phyloP scores from a whole-genome alignment of 1,284 basidiomycete species.

The Malassezia brasiliensis region DNA sequence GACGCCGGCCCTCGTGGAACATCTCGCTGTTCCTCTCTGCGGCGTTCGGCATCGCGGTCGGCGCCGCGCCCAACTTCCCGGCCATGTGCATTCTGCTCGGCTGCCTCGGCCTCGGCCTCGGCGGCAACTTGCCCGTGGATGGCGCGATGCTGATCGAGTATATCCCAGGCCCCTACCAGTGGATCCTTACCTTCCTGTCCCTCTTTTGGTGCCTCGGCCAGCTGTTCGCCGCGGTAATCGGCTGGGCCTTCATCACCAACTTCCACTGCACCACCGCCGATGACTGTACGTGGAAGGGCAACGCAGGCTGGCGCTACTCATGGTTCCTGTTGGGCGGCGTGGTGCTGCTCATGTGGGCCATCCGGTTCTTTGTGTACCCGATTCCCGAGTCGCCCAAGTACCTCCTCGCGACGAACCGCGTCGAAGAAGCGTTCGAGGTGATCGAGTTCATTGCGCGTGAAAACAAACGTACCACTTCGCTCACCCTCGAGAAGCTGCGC shows the following conservation, averaged over 20 bases:
- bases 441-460: conserved; percentile 61
- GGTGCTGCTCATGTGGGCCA: conserved; percentile 37
- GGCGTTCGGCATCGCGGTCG: conserved; percentile 57
- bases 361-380: conserved; percentile 48
- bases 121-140: conserved; percentile 51
- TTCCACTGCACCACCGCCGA: conserved; percentile 44
- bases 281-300: conserved; percentile 52
- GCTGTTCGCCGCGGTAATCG: conserved; percentile 47
- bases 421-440: conserved; percentile 62
- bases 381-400: conserved; percentile 60
- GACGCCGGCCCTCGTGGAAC: conserved; percentile 56
- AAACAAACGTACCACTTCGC: conserved; percentile 53
- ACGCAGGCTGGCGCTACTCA: conserved; percentile 60
- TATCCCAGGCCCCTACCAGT: conserved; percentile 49
- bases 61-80: conserved; percentile 55
- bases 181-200: conserved; percentile 59
- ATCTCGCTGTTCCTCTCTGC: conserved; percentile 57
- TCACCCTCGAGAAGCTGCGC: conserved; percentile 30
- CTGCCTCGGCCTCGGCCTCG: conserved; percentile 56
- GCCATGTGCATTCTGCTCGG: conserved; percentile 54
- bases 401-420: conserved; percentile 62
- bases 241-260: conserved; percentile 52
- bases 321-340: conserved; percentile 50
- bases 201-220: conserved; percentile 61
- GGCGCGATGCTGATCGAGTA: conserved; percentile 42